Conservation (phyloP, 768 basidiomycete species). For the Phylloporus sp. region DNA sequence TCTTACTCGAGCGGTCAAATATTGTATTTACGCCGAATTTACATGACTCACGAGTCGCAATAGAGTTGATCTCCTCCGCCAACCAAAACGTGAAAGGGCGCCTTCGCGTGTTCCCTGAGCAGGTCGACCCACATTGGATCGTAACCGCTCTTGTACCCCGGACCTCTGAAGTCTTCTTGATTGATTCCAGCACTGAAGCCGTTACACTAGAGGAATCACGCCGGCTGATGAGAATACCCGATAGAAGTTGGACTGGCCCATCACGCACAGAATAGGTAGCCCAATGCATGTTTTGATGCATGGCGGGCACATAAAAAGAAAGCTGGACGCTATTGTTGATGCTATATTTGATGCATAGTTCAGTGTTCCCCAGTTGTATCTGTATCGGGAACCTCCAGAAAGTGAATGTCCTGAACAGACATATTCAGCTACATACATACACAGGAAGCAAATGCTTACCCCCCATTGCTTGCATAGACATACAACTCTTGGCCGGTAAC, state of each 20-base stretch:
- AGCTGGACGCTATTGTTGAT: slow-evolving; percentile 78
- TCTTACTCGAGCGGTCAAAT: slow-evolving; percentile 32
- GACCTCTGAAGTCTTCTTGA: slow-evolving; percentile 78
- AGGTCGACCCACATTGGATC: slow-evolving; percentile 95
- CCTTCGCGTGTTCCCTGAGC: slow-evolving; percentile 72
- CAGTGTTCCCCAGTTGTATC: slow-evolving; percentile 64
- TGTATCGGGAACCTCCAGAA: slow-evolving; percentile 94
- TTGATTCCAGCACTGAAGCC: slow-evolving; percentile 89
- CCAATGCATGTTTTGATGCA: slow-evolving; percentile 84
- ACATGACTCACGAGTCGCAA: slow-evolving; percentile 62
- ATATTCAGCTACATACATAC: not conserved
- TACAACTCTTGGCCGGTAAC: slow-evolving; percentile 68
- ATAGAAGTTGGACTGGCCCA: not conserved
- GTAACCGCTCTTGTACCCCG: slow-evolving; percentile 75
- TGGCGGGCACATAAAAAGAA: slow-evolving; percentile 80
- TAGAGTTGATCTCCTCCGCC: slow-evolving; percentile 95
- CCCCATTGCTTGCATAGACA: slow-evolving; percentile 55
- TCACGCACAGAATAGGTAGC: slow-evolving; percentile 76
- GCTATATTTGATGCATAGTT: slow-evolving; percentile 77
- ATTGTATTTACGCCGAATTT: not conserved
- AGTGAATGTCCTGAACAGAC: slow-evolving; percentile 62
- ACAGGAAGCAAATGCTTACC: slow-evolving; percentile 36
- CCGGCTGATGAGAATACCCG: not conserved
- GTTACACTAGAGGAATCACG: slow-evolving; percentile 57
- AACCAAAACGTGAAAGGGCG: slow-evolving; percentile 86